These are phyloP conservation scores for Mucor mucedo DNA, from an alignment of 371 early-diverging fungal genomes.

Conservation along the genomic window DNA sequence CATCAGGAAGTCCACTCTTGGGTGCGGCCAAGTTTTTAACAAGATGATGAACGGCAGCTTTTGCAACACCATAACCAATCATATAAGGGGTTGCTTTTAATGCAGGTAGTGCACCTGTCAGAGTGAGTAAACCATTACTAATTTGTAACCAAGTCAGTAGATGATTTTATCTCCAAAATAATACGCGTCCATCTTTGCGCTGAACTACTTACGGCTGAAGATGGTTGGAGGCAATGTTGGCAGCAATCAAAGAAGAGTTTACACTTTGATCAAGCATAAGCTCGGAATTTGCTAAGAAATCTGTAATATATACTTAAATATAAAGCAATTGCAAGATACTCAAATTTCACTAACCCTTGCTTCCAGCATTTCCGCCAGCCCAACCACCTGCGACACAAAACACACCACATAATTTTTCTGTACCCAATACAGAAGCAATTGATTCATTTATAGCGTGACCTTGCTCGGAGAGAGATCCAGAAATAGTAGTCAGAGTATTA, in stretches of 20 bases:
- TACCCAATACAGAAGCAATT: slow-evolving; percentile 41
- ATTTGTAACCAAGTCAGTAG: slow-evolving; percentile 4
- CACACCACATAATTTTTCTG: slow-evolving; percentile 76
- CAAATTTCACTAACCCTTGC: slow-evolving; percentile 54
- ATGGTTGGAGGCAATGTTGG: slow-evolving; percentile 77
- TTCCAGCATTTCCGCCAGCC: slow-evolving; percentile 91
- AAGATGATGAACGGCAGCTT: slow-evolving; percentile 94
- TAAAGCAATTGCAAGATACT: not conserved
- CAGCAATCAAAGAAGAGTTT: slow-evolving; percentile 81
- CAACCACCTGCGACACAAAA: slow-evolving; percentile 97
- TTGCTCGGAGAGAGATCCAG: slow-evolving; percentile 61
- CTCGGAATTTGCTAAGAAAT: slow-evolving; percentile 72
- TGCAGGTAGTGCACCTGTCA: slow-evolving; percentile 88
- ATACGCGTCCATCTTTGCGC: not conserved
- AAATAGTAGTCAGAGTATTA: slow-evolving; percentile 65
- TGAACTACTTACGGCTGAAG: slow-evolving; percentile 66
- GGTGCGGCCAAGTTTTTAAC: slow-evolving; percentile 76
- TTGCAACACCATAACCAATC: slow-evolving; percentile 96
- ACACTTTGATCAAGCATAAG: slow-evolving; percentile 85
- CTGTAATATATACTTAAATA: slow-evolving; percentile 36
- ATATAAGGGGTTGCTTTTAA: slow-evolving; percentile 80
- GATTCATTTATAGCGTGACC: slow-evolving; percentile 55
- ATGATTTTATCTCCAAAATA: not conserved
- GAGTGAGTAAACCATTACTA: slow-evolving; percentile 80
- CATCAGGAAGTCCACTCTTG: slow-evolving; percentile 79